Evolutionary conservation across 768 basidiomycete genomes (phyloP).

Genomic region (Guyanaporus albipodus): DNA sequence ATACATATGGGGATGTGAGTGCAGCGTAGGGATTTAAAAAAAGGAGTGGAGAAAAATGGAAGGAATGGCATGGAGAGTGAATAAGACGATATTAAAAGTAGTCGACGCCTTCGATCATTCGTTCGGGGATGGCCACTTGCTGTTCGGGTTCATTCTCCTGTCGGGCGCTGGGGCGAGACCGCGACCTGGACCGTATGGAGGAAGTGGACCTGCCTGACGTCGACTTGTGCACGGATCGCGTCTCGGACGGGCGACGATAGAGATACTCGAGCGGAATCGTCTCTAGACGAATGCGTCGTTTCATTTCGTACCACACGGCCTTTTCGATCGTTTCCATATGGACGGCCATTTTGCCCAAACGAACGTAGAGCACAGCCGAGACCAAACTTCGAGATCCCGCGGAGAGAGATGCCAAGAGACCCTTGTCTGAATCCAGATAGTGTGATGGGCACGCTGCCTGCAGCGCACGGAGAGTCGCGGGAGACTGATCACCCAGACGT

Average conservation of each 20-base stretch:
- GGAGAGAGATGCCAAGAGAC: slow-evolving; percentile 37
- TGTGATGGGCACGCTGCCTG: slow-evolving; percentile 39
- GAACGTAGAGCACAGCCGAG: slow-evolving; percentile 32
- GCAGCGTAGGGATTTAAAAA: no score
- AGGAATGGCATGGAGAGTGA: slow-evolving; percentile 19
- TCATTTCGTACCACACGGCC: slow-evolving; percentile 33
- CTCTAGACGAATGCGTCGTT: slow-evolving; percentile 29
- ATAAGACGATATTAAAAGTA: slow-evolving; percentile 24
- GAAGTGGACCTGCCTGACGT: not conserved
- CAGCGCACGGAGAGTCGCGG: slow-evolving; percentile 33
- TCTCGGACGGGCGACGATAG: slow-evolving; percentile 13
- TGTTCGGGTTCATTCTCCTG: not conserved
- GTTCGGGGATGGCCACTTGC: not conserved
- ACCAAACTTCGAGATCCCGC: slow-evolving; percentile 34
- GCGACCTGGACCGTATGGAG: slow-evolving; percentile 6
- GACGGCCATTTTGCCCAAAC: slow-evolving; percentile 31
- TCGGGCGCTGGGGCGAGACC: slow-evolving; percentile 1
- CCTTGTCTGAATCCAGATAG: slow-evolving; percentile 29
- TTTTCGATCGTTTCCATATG: slow-evolving; percentile 40
- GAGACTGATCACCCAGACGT: slow-evolving; percentile 22
- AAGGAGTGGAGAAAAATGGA: not conserved
- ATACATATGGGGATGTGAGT: slow-evolving; percentile 8
- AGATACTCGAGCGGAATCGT: slow-evolving; percentile 17
- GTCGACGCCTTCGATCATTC: slow-evolving; percentile 31
- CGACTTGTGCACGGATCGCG: slow-evolving; percentile 2